Evolutionary conservation across 495 filamentous ascomycete genomes (phyloP).

Genomic region (Aspergillus mulundensis): DNA sequence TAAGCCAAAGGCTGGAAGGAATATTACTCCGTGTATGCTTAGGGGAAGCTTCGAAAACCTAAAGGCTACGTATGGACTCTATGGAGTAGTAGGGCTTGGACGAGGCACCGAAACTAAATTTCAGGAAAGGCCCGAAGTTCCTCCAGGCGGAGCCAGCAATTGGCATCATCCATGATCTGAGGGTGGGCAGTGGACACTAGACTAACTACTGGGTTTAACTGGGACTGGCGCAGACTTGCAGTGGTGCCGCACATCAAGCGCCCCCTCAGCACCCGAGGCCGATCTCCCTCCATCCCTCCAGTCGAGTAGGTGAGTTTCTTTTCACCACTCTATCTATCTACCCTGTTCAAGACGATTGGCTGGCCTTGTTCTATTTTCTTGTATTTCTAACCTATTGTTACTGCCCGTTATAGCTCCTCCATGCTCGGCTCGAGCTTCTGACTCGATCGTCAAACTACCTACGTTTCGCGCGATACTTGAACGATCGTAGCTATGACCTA

Average conservation of each 20-base stretch:
- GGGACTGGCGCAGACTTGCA: not conserved
- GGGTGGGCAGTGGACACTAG: not conserved
- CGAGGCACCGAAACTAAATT: conserved; percentile 1
- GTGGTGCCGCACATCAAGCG: conserved; percentile 7
- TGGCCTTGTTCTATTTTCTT: not conserved
- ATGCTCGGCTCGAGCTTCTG: not conserved
- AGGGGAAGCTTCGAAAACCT: not conserved
- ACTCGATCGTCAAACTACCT: not conserved
- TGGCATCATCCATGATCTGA: not conserved
- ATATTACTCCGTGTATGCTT: not conserved
- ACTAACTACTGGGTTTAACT: not conserved
- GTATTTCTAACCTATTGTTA: not conserved
- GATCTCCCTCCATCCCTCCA: conserved; percentile 5
- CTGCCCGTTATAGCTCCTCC: not conserved
- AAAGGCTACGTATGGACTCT: too few relatives aligned
- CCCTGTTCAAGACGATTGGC: not conserved
- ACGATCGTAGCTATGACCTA: conserved; percentile 8
- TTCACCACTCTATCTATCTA: not conserved
- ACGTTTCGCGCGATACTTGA: conserved; percentile 12
- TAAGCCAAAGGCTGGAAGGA: not conserved
- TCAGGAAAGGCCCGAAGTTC: conserved; percentile 3
- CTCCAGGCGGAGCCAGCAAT: conserved; percentile 4
- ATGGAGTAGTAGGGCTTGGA: conserved; percentile 2
- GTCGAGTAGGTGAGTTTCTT: conserved; percentile 3
- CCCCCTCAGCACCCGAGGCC: conserved; percentile 14